Base-by-base conservation (phyloP, 176 grass and related monocot species). In the Canna indica region DNA sequence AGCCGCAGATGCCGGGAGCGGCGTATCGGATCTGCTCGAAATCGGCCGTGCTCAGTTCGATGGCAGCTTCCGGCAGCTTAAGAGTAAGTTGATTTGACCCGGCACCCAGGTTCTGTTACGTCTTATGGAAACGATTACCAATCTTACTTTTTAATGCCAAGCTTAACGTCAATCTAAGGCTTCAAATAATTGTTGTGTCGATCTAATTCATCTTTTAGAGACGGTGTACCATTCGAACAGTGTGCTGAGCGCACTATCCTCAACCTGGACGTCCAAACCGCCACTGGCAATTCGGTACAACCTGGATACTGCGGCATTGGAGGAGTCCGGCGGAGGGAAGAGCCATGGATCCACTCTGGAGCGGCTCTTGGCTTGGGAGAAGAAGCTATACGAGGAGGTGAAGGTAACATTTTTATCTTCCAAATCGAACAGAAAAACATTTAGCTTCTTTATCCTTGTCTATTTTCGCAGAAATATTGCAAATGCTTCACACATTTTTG, bases 331-430 rank as follows among this genome's bases (percentile, higher is more conserved):
- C 0, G 90, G 88, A 64, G 86, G 89, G 36, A 99, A 88, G 82
- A 93, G 90, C 57, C 90, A 93, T 73, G 90, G 90, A 32, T 99
- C 95, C 8, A 99, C 95, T 30, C 71, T 99, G 61, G 95, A 99
- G 67, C 84, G 82, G 29, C 95, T 99, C 72, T 76, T 99, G 72
- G 95, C 95, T 70, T 99, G 95, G 95, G 95, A 99, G 81, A 93
- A 90, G 80, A 99, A 99, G 73, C 95, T 99, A n/a, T 99, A 93
- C 9, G 82, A 85, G 80, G 95, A 99, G 57, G 90, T 99, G 77
- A 99, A 93, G 95, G 95, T 99, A 84, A 45, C 18, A 41, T 69
- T 14, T 18, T 28, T 46, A 24, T 66, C 5, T 39, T 38, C 1
- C 22, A 25, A 11, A 1, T 10, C 6, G 18, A 22, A 36, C 38